Evolutionary conservation across 163 green algal genomes (phyloP).

Genomic region (Prototheca wickerhamii): DNA sequence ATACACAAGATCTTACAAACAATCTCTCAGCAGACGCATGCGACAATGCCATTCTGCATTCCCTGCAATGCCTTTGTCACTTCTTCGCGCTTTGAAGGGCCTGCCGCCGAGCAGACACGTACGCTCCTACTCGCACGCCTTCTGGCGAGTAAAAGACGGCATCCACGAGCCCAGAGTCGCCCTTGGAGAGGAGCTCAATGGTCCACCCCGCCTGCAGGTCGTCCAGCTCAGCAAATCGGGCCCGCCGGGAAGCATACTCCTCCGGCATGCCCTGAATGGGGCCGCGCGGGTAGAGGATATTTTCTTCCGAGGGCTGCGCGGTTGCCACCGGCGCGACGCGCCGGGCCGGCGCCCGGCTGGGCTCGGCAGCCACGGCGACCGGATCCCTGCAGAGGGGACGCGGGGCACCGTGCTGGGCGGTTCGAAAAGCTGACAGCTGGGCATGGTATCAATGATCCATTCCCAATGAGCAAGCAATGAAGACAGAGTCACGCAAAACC

Average conservation of each 20-base stretch:
- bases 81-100: conserved; percentile 54
- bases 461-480: too few relatives aligned
- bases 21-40: too few relatives aligned
- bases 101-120: conserved; percentile 54
- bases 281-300: conserved; percentile 58
- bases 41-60: too few relatives aligned
- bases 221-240: conserved; percentile 84
- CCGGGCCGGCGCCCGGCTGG: too few relatives aligned
- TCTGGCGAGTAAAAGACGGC: conserved; percentile 73
- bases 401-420: too few relatives aligned
- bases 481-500: too few relatives aligned
- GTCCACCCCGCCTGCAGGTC: conserved; percentile 65
- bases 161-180: conserved; percentile 53
- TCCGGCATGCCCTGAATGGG: conserved; percentile 61
- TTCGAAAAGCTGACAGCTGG: not conserved
- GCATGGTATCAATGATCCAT: too few relatives aligned
- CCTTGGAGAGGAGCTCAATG: conserved; percentile 55
- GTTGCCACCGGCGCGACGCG: conserved; percentile 1
- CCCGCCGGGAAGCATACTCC: conserved; percentile 51
- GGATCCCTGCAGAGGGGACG: too few relatives aligned
- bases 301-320: not conserved
- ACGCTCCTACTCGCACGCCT: conserved; percentile 58
- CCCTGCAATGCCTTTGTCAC: too few relatives aligned
- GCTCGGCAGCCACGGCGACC: too few relatives aligned
- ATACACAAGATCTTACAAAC: too few relatives aligned